These are phyloP conservation scores for Ogataea allantospora DNA, from an alignment of 805 yeast genomes.

Conservation along the genomic window DNA sequence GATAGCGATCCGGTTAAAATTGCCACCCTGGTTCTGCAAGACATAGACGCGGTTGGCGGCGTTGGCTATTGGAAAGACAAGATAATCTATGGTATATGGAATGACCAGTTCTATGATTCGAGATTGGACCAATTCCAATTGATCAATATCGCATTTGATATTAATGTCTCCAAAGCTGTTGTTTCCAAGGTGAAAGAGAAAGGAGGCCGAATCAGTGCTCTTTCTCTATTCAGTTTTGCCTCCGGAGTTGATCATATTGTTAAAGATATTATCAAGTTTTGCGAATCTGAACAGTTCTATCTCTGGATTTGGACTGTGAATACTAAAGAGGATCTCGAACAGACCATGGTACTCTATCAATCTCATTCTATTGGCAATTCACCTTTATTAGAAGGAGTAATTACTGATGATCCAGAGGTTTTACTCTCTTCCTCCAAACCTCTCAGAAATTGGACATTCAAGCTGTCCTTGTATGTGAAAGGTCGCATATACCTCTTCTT, in stretches of 20 bases:
- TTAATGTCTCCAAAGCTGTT: slow-evolving; percentile 22
- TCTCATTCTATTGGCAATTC: slow-evolving; percentile 19
- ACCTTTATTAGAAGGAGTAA: slow-evolving; percentile 12
- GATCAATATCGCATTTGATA: slow-evolving; percentile 32
- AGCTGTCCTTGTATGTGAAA: slow-evolving; percentile 15
- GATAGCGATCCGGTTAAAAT: slow-evolving; percentile 32
- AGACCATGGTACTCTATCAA: slow-evolving; percentile 15
- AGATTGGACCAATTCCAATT: slow-evolving; percentile 29
- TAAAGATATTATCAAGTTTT: slow-evolving; percentile 17
- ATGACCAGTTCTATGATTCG: slow-evolving; percentile 27
- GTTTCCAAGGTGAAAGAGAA: slow-evolving; percentile 19
- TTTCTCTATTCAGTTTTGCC: slow-evolving; percentile 26
- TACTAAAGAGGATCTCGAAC: slow-evolving; percentile 21
- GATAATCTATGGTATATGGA: slow-evolving; percentile 40
- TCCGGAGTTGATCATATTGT: slow-evolving; percentile 23
- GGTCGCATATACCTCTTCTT: slow-evolving; percentile 16
- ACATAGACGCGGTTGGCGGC: slow-evolving; percentile 22
- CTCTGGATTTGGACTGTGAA: slow-evolving; percentile 41
- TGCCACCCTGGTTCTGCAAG: slow-evolving; percentile 25
- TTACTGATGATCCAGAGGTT: slow-evolving; percentile 21
- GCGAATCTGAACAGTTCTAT: slow-evolving; percentile 20
- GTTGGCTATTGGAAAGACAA: slow-evolving; percentile 34
- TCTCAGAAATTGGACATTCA: slow-evolving; percentile 7
- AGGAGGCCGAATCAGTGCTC: slow-evolving; percentile 21
- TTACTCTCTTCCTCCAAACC: slow-evolving; percentile 4